A percentile compares a stretch with the other conserved stretches of the same genome.
phyloP scores from a whole-genome alignment of 768 basidiomycete genomes.

The Suillus paluster region DNA sequence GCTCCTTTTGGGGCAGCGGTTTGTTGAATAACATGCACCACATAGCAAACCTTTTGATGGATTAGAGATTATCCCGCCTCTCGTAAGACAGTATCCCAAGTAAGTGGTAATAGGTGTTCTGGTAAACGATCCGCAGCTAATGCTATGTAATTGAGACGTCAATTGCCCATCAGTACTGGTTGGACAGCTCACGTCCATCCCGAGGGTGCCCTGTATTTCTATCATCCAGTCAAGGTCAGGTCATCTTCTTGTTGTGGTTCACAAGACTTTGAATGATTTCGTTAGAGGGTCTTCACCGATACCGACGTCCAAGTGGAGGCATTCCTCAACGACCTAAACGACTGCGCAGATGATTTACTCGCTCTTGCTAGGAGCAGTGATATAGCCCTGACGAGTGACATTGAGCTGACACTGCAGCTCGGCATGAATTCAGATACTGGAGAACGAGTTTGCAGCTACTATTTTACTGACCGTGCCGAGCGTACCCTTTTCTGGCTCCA shows the following conservation, averaged over 20 bases:
- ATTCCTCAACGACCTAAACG: background rate
- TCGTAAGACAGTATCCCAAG: background rate
- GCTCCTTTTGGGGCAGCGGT: background rate
- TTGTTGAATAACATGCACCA: background rate
- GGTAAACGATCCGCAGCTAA: background rate
- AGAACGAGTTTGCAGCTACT: constrained; percentile 37
- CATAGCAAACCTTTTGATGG: background rate
- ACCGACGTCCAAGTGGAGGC: background rate
- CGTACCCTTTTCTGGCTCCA: constrained; percentile 48
- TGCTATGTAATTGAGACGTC: background rate
- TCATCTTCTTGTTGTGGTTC: background rate
- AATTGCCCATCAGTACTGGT: constrained; percentile 13
- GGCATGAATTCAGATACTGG: background rate
- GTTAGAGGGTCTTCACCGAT: constrained; percentile 47
- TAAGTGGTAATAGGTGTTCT: background rate
- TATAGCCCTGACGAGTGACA: background rate
- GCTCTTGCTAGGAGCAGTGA: background rate
- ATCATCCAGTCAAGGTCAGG: constrained; percentile 44
- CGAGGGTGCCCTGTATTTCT: constrained; percentile 60
- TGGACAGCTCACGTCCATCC: constrained; percentile 54
- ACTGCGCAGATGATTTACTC: background rate
- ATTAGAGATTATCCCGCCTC: background rate
- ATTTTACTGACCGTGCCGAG: constrained; percentile 46
- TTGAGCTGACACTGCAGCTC: background rate
- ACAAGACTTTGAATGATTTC: background rate